A percentile compares a stretch with the other conserved stretches of the same genome.
These are phyloP conservation scores for Diophrys sp. DNA, from an alignment of 73 alveolate genomes.

Conservation along the genomic window DNA sequence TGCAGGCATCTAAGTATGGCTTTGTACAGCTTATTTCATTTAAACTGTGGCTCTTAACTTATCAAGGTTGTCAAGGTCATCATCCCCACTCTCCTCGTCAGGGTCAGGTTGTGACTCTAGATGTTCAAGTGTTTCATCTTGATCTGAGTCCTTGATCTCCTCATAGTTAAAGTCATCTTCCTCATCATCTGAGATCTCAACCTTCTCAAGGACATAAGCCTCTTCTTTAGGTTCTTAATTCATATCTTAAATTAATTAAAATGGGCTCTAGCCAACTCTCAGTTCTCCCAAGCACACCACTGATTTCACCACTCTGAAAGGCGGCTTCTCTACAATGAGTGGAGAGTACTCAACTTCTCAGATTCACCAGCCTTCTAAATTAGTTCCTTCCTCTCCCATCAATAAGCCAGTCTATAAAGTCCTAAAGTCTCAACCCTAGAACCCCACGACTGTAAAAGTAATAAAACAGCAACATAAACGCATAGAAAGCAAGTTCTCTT, in stretches of 20 bases:
- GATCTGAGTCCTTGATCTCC: conserved; percentile 44
- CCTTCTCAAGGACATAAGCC: conserved; percentile 53
- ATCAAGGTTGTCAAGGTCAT: conserved; percentile 35
- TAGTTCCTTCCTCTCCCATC: too few relatives aligned
- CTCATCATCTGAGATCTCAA: conserved; percentile 49
- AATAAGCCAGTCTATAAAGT: too few relatives aligned
- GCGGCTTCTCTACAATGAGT: too few relatives aligned
- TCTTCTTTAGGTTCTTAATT: conserved; percentile 57
- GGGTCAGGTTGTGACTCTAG: conserved; percentile 1
- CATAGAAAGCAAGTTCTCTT: too few relatives aligned
- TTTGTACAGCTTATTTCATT: conserved; percentile 5
- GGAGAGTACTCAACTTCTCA: too few relatives aligned
- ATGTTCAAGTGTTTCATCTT: conserved; percentile 11
- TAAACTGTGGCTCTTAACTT: conserved; percentile 38
- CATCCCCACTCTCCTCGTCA: conserved; percentile 21
- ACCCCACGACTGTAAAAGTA: too few relatives aligned
- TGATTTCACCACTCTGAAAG: too few relatives aligned
- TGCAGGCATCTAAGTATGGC: conserved; percentile 6
- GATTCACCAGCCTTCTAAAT: too few relatives aligned
- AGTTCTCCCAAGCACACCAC: too few relatives aligned
- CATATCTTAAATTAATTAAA: background rate
- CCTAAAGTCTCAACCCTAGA: too few relatives aligned
- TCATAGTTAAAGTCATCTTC: conserved; percentile 47
- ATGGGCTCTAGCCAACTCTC: too few relatives aligned
- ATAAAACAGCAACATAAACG: too few relatives aligned